These are phyloP conservation scores for Kazachstania kunashirensis DNA, from an alignment of 805 yeast species.

Conservation along the genomic window DNA sequence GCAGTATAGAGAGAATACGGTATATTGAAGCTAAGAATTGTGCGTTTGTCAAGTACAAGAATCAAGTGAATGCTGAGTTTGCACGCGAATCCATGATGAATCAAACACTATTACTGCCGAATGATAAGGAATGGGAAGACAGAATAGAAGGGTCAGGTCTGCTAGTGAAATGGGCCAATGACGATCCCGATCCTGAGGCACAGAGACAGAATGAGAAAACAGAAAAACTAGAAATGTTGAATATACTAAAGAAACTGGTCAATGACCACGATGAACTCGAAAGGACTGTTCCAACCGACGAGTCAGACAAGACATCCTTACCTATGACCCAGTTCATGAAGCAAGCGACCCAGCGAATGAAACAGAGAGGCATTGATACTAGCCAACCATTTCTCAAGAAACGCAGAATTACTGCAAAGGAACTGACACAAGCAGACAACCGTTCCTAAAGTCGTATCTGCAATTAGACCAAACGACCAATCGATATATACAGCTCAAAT, in stretches of 20 bases:
- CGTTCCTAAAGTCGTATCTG: no score
- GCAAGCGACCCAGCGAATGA: background rate
- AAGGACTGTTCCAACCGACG: background rate
- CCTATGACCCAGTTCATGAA: background rate
- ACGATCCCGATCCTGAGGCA: constrained; percentile 64
- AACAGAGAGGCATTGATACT: background rate
- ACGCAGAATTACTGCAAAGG: no score
- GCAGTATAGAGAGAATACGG: constrained; percentile 58
- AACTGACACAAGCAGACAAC: no score
- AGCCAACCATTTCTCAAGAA: no score
- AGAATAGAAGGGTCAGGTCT: constrained; percentile 34
- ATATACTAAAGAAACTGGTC: constrained; percentile 9
- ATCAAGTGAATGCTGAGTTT: constrained; percentile 77
- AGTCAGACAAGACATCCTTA: background rate
- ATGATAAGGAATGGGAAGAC: constrained; percentile 44
- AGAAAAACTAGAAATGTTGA: constrained; percentile 17
- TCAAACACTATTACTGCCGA: constrained; percentile 48
- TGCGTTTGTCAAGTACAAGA: constrained; percentile 66
- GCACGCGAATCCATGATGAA: constrained; percentile 92
- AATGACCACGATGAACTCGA: background rate
- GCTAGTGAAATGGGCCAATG: constrained; percentile 75
- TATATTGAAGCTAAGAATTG: constrained; percentile 53
- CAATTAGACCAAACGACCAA: no score
- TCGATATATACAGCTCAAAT: no score
- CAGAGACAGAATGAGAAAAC: constrained; percentile 23